Evolutionary conservation across 2,329 filamentous ascomycete genomes (phyloP).

Genomic region (Cadophora malorum): DNA sequence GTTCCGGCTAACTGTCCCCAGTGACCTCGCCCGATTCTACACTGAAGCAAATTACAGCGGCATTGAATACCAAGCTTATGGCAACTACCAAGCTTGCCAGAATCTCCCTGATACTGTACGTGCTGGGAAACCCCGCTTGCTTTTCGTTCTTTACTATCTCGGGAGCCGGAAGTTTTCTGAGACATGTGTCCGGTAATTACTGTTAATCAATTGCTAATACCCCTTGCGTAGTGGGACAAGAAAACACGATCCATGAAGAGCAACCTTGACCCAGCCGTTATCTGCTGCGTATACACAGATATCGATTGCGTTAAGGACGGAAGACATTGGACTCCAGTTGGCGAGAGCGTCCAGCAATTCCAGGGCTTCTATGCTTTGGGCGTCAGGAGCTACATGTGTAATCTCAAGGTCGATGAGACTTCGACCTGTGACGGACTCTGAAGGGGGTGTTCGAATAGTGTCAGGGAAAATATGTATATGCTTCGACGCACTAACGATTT

Average conservation of each 20-base stretch:
- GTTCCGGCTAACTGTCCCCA: background rate
- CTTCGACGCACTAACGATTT: background rate
- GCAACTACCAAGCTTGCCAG: conserved; percentile 18
- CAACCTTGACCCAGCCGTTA: background rate
- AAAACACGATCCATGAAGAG: conserved; percentile 16
- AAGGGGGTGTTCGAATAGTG: background rate
- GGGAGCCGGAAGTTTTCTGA: too few relatives aligned
- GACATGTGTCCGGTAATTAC: too few relatives aligned
- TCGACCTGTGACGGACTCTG: conserved; percentile 16
- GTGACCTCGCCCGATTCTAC: conserved; percentile 20
- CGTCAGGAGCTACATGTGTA: conserved; percentile 17
- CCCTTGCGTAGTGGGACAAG: conserved; percentile 7
- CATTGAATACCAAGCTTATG: conserved; percentile 21
- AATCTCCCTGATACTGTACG: conserved; percentile 11
- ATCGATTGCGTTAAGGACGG: conserved; percentile 5
- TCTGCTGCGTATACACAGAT: conserved; percentile 22
- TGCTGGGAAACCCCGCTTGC: too few relatives aligned
- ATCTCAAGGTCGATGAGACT: conserved; percentile 10
- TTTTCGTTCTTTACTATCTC: too few relatives aligned
- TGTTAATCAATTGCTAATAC: too few relatives aligned
- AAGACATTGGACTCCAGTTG: conserved; percentile 9
- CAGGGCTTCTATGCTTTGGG: background rate
- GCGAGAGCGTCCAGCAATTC: background rate
- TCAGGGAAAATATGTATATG: background rate
- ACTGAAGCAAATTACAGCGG: conserved; percentile 6